Evolutionary conservation across 768 basidiomycete species (phyloP), one percentile per base, ranked within the genome.

Genomic region (Mycena epipterygia): DNA sequence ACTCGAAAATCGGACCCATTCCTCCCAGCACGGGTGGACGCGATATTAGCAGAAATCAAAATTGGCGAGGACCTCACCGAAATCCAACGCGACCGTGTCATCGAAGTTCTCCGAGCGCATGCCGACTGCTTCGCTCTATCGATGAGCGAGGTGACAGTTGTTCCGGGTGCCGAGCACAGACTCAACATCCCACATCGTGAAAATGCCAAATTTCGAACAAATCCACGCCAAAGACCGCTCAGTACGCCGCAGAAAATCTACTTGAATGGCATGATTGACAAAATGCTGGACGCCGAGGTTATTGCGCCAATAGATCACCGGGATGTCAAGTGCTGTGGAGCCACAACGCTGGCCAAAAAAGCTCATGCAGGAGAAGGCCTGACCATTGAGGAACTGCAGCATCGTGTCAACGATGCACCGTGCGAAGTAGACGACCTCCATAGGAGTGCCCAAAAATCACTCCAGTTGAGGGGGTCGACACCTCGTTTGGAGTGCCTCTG

Each of bases 41-140:
- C 62, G 23, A 57, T 80, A 0, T 19, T 76, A 5, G 39, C 66
- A 0, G 48, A 58, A 3, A 41, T 80, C 11, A 64, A 25, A 2
- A 72, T 74, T 14, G 76, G 77, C 3, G 14, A 19, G 3, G 79
- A 80, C 33, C 60, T 80, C 2, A 65, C 2, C 0, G 35, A n/a
- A 1, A 66, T 58, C 0, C 51, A 60, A 64, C 17, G n/a, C 17
- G 3, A 19, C 59, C 44, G 46, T 6, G 78, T 84, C 0, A 25
- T 56, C 0, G 62, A 57, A 0, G 61, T 84, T 5, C 35, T 86
- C 0, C 35, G n/a, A 0, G 68, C 81, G 57, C 84, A 73, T 64
- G 81, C 84, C 0, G 83, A 85, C 66, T 74, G 76, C 51, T 87
- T 85, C 64, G 81, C 83, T 1, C 68, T 85, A 1, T 80, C 80